These are phyloP conservation scores for Scorias spongiosa DNA, from an alignment of 2,329 filamentous ascomycete species.

Conservation along the genomic window DNA sequence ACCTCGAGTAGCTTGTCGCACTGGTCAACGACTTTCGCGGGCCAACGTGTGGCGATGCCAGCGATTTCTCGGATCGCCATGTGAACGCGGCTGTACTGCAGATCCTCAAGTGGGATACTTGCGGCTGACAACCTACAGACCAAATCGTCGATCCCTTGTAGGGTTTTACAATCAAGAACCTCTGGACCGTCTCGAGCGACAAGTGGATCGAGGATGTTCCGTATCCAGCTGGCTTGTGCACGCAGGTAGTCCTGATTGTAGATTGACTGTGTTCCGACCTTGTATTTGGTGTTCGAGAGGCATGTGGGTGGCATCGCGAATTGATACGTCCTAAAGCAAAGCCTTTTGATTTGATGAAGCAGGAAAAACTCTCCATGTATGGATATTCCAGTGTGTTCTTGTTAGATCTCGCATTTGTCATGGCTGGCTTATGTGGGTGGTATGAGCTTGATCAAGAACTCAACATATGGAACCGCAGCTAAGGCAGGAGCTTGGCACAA, in stretches of 20 bases:
- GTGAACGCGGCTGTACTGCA: conserved; percentile 32
- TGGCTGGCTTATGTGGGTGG: no score
- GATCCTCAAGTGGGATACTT: conserved; percentile 18
- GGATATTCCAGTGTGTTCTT: no score
- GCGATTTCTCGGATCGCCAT: conserved; percentile 27
- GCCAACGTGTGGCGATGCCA: conserved; percentile 33
- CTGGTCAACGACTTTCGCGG: conserved; percentile 27
- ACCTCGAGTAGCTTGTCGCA: conserved; percentile 26
- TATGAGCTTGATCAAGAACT: no score
- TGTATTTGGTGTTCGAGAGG: no score
- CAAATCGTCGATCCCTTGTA: conserved; percentile 28
- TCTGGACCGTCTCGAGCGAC: conserved; percentile 31
- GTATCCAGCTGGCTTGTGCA: conserved; percentile 28
- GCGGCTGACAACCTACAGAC: conserved; percentile 17
- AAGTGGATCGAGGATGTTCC: conserved; percentile 31
- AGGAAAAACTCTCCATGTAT: no score
- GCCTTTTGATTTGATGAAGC: no score
- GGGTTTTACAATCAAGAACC: conserved; percentile 27
- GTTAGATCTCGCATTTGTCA: no score
- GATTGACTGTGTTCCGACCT: background rate
- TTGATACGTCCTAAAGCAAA: no score
- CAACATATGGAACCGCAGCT: no score
- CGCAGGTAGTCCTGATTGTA: conserved; percentile 18
- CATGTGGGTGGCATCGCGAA: no score
- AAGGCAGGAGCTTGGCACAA: no score